Conservation (phyloP, 2,329 filamentous ascomycete genomes). For the Plenodomus biglobosus region DNA sequence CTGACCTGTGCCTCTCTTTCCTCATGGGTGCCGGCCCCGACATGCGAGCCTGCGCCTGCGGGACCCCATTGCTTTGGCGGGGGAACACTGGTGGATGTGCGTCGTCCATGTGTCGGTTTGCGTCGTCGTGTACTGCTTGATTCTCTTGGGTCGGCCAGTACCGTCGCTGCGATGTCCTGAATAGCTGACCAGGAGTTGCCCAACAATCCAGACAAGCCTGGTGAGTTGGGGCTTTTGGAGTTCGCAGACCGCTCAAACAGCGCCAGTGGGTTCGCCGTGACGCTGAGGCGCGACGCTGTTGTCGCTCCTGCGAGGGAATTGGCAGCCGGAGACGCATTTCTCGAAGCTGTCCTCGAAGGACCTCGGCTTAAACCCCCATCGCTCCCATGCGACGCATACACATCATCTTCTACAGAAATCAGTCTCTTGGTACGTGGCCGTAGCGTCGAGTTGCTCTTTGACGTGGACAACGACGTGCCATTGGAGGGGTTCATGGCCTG, state of each 20-base stretch:
- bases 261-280: constrained; percentile 31
- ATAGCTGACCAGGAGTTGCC: constrained; percentile 53
- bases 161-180: constrained; percentile 53
- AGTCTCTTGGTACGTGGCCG: constrained; percentile 51
- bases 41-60: constrained; percentile 37
- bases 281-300: constrained; percentile 37
- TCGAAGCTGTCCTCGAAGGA: constrained; percentile 37
- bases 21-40: constrained; percentile 51
- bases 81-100: constrained; percentile 42
- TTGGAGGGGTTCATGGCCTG: constrained; percentile 47
- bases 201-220: constrained; percentile 49
- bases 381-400: constrained; percentile 39
- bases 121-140: constrained; percentile 26
- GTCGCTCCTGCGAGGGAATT: constrained; percentile 18
- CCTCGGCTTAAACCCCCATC: constrained; percentile 44
- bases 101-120: constrained; percentile 32
- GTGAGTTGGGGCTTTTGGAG: constrained; percentile 25
- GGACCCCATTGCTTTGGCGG: constrained; percentile 54
- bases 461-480: constrained; percentile 40
- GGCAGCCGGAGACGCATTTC: constrained; percentile 47
- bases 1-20: constrained; percentile 51
- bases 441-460: constrained; percentile 49
- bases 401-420: constrained; percentile 53
- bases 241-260: constrained; percentile 27
- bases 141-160: constrained; percentile 42